Conservation (phyloP, 2,329 filamentous ascomycete species). For the Exophiala sp. region DNA sequence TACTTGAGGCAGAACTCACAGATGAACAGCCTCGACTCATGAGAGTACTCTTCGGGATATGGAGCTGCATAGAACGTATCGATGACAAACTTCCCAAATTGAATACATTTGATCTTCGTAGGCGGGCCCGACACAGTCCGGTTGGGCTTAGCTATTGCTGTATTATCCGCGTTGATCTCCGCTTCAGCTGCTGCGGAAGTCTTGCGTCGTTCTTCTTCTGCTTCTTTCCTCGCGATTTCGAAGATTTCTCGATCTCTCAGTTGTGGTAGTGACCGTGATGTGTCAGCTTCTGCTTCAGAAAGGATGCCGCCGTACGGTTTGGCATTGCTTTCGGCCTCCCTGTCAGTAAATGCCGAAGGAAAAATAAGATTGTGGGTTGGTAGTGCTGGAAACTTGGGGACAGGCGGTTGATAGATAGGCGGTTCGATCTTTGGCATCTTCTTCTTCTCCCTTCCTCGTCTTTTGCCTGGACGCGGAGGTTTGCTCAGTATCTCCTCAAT, state of each 20-base stretch:
- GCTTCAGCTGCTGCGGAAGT: constrained; percentile 42
- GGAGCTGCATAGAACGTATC: constrained; percentile 99
- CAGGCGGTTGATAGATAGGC: constrained; percentile 49
- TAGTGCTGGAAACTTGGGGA: constrained; percentile 29
- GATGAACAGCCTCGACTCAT: constrained; percentile 94
- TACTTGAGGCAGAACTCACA: constrained; percentile 99
- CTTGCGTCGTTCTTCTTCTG: constrained; percentile 86
- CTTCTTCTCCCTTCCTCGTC: constrained; percentile 38
- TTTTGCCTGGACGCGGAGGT: constrained; percentile 58
- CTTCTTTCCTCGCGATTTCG: constrained; percentile 82
- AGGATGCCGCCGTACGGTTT: constrained; percentile 96
- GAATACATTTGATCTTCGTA: constrained; percentile 97
- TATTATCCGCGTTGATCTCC: constrained; percentile 62
- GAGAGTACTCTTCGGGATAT: constrained; percentile 96
- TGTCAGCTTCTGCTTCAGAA: constrained; percentile 84
- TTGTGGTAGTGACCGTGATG: constrained; percentile 78
- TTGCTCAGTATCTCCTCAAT: constrained; percentile 59
- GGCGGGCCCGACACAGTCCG: constrained; percentile 79
- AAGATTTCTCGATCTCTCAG: constrained; percentile 80
- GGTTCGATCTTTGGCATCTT: constrained; percentile 39
- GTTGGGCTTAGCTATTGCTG: constrained; percentile 58
- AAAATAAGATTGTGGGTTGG: constrained; percentile 37
- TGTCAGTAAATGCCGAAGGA: constrained; percentile 71
- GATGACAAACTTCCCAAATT: constrained; percentile 96
- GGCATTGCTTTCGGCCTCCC: constrained; percentile 79